These are phyloP conservation scores for Drosera capensis DNA, from an alignment of 148 eudicot species.

Conservation along the genomic window DNA sequence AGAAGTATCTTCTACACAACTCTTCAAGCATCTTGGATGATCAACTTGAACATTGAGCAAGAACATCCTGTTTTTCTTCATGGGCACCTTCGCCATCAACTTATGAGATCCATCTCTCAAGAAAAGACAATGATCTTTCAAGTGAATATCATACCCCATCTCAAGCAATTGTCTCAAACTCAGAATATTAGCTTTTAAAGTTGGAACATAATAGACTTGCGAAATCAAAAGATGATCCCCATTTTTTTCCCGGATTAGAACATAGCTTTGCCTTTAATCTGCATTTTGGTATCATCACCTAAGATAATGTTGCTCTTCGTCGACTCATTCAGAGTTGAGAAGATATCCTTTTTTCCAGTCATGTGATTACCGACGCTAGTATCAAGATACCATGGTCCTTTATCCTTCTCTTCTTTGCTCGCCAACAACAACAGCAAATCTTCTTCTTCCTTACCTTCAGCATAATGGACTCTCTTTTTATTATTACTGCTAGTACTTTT, in stretches of 20 bases:
- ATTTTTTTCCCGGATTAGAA: neutral
- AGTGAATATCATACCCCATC: neutral
- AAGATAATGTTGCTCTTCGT: neutral
- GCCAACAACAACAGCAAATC: neutral
- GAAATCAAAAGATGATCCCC: neutral
- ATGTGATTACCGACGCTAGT: neutral
- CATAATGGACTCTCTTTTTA: slow-evolving; percentile 2
- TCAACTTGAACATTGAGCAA: neutral
- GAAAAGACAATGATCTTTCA: neutral
- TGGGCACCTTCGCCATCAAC: neutral
- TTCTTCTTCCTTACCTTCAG: neutral
- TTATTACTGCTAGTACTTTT: neutral
- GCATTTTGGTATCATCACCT: neutral
- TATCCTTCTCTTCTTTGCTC: neutral
- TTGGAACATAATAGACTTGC: neutral
- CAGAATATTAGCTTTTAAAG: neutral
- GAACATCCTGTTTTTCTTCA: slow-evolving; percentile 3
- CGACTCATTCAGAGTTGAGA: neutral
- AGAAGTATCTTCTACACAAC: neutral
- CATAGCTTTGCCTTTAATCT: neutral
- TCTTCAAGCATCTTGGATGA: neutral
- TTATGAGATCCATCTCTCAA: neutral
- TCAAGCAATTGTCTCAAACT: neutral
- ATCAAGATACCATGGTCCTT: slow-evolving; percentile 1
- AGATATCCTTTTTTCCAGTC: neutral